A percentile compares a stretch with the other conserved stretches of the same genome.
Evolutionary conservation across 306 rosid species (phyloP).

Genomic region (Trichosanthes truncata): DNA sequence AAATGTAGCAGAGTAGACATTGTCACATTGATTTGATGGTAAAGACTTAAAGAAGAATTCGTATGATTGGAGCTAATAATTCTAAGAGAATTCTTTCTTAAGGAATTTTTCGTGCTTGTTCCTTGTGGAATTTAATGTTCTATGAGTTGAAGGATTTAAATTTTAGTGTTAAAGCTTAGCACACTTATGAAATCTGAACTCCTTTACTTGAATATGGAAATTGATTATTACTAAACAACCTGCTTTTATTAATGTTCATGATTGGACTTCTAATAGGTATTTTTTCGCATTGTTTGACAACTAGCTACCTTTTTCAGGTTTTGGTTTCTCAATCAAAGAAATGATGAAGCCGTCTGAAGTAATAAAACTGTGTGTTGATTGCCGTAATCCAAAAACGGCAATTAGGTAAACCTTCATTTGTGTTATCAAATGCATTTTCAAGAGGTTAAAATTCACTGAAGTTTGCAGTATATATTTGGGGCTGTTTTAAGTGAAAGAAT

Average conservation of each 20-base stretch:
- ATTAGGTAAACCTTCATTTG: constrained; percentile 58
- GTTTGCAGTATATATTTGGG: constrained; percentile 4
- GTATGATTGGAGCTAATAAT: neutral
- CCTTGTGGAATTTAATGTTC: neutral
- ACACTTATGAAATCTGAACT: neutral
- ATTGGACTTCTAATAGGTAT: neutral
- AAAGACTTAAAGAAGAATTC: neutral
- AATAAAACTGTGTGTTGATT: constrained; percentile 50
- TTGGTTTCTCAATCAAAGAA: constrained; percentile 46
- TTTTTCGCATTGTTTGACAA: constrained; percentile 19
- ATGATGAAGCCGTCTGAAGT: constrained; percentile 54
- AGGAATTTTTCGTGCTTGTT: neutral
- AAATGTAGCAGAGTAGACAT: neutral
- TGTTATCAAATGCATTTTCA: neutral
- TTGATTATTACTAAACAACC: neutral
- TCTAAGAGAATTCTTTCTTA: neutral
- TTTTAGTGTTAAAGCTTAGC: neutral
- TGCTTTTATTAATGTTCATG: neutral
- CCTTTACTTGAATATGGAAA: neutral
- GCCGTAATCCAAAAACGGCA: constrained; percentile 56
- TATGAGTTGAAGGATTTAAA: neutral
- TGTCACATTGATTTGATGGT: neutral
- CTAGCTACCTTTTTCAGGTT: constrained; percentile 55
- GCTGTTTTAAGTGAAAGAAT: neutral
- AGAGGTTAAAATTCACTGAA: constrained; percentile 8